These are phyloP conservation scores for Raphidocelis subcapitata DNA, from an alignment of 139 green algal genomes.

Conservation along the genomic window DNA sequence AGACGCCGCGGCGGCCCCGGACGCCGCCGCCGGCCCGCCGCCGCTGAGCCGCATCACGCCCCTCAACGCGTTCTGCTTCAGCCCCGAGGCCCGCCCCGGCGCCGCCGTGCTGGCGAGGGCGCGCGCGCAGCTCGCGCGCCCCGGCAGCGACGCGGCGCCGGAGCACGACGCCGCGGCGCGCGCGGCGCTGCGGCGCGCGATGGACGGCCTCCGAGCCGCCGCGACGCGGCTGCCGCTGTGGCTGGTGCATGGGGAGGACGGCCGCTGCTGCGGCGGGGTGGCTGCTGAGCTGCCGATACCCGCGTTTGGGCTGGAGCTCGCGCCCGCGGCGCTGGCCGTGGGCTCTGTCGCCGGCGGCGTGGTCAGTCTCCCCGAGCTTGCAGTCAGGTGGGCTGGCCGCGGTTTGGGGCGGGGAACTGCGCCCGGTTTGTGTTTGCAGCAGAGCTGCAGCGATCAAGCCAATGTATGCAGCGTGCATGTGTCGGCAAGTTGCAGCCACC, in stretches of 20 bases:
- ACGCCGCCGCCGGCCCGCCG: no score
- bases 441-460: background rate
- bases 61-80: slow-evolving; percentile 21
- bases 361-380: no score
- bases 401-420: no score
- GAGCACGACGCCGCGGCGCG: slow-evolving; percentile 8
- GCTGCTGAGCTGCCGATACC: slow-evolving; percentile 35
- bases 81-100: no score
- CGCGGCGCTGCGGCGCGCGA: background rate
- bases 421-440: no score
- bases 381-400: no score
- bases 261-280: slow-evolving; percentile 10
- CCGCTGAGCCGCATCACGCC: no score
- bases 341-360: no score
- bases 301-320: slow-evolving; percentile 39
- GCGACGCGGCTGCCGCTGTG: slow-evolving; percentile 67
- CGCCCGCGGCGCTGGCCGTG: no score
- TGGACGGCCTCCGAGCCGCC: slow-evolving; percentile 33
- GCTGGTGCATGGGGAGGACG: slow-evolving; percentile 66
- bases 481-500: background rate
- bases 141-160: slow-evolving; percentile 31
- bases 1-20: no score
- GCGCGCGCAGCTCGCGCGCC: no score
- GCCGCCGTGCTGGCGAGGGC: no score
- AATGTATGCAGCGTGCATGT: background rate